Base-by-base conservation (phyloP, 169 alveolate species). In the Neospora caninum region DNA sequence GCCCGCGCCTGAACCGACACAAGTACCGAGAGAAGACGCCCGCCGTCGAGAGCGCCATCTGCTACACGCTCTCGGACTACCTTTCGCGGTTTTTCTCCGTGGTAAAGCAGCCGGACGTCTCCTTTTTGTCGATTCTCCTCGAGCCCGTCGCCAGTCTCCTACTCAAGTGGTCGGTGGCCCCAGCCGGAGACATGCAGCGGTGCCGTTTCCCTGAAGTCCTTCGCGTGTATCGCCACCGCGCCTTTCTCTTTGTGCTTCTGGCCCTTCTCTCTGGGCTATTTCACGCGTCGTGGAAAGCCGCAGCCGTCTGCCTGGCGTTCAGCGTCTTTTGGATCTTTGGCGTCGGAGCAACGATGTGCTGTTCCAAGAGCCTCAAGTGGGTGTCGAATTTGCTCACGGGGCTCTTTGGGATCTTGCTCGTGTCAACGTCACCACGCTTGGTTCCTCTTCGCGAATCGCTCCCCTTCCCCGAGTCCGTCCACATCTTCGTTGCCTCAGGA, bases 21-120 rank as follows among this genome's bases (percentile, higher is more conserved):
- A 78, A 78, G 86, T 78, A 78, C 86, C 39, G 86, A 16, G 86
- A 78, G 31, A 78, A n/a, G 86, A n/a, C 86, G 45, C 86, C 86
- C 13, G 86, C 86, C 0, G 86, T 78, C 39, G 86, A 78, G 45
- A 78, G 86, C 45, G 86, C 86, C 4, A 78, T 38, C 22, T 78
- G 86, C 86, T 78, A 36, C 45, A 36, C 86, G 45, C 45, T 78
- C n/a, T 38, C 45, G 45, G 86, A 78, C 49, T 78, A 36, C n/a
- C 49, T 38, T 10, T 36, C 86, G 27, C 86, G 86, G 1, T 38
- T 78, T 10, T 78, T 38, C 29, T 36, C 22, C 45, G 31, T 78
- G 49, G 73, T 29, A 64, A 64, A 22, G 73, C 4, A 64, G 34
- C 25, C 25, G 7, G 45, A 78, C 20, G 7, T n/a, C 42, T n/a